Evolutionary conservation across 179 eudicot species (phyloP), one percentile per base, ranked within the genome.

Genomic region (Gypsophila paniculata): DNA sequence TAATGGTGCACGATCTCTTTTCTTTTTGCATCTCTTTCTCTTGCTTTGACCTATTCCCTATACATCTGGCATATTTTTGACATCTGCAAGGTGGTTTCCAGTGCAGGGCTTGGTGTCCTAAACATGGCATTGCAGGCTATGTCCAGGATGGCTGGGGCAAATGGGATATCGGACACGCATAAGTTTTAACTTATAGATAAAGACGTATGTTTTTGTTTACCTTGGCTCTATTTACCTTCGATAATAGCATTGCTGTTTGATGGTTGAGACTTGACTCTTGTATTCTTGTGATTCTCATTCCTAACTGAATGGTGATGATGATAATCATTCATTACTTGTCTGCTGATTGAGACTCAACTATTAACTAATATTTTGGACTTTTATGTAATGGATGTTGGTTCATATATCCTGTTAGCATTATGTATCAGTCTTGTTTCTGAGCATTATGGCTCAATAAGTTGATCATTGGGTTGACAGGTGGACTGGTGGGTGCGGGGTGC

Each of bases 61-160:
- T n/a, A 32, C 12, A 15, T 65, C 48, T 71, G 3, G 29, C 59
- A 60, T 51, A 5, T 55, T 26, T 48, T 22, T 59, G 69, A 26
- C 19, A 17, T 60, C 66, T 61, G 69, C 53, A 51, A 65, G 74
- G 61, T 74, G 75, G 62, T 46, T 79, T 84, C 74, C 95, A 95
- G 99, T 90, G 99, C 99, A 77, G 99, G 99, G 86, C 86, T 95
- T 79, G 99, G 99, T 71, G 99, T 95, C 75, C 86, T 95, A 76
- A 88, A 86, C 74, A 90, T 90, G 97, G 99, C 94, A 53, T 71
- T 79, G 42, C 91, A 86, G 84, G 99, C 93, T 76, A 90, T 85
- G 73, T 71, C 84, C 70, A 87, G 95, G 83, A 87, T 92, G 85
- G 85, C 93, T 46, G 87, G 93, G 80, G 72, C 68, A 15, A 60